Conservation (phyloP, 768 basidiomycete genomes). For the Hypsizygus marmoreus region DNA sequence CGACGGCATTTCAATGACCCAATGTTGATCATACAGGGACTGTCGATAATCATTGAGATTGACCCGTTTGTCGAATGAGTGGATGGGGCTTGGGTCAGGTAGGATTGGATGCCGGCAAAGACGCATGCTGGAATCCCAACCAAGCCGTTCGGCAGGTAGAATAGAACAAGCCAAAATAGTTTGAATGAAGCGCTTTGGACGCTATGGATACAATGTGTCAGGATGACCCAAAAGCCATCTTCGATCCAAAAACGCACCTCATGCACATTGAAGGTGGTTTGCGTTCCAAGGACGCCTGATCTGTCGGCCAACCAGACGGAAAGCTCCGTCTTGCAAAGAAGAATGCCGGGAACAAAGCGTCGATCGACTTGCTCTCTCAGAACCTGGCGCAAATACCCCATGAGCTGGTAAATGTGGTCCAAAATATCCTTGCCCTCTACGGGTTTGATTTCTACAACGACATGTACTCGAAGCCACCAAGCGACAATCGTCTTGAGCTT, state of each 20-base stretch:
- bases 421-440: not conserved
- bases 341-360: conserved; percentile 5
- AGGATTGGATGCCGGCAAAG: not conserved
- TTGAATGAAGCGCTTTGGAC: not conserved
- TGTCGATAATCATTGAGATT: not conserved
- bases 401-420: not conserved
- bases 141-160: not conserved
- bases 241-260: no score
- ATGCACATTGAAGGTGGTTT: conserved; percentile 6
- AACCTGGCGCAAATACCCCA: conserved; percentile 1
- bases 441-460: conserved; percentile 8
- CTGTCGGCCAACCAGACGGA: conserved; percentile 4
- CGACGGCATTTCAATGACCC: conserved; percentile 3
- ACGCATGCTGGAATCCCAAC: not conserved
- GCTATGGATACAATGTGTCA: not conserved
- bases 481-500: not conserved
- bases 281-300: conserved; percentile 6
- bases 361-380: conserved; percentile 11
- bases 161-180: not conserved
- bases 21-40: not conserved
- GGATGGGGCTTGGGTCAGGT: not conserved
- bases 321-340: not conserved
- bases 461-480: conserved; percentile 10
- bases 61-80: not conserved
- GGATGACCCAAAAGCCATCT: not conserved